Base-by-base conservation (phyloP, 2,329 filamentous ascomycete species). In the Fusarium zealandicum region DNA sequence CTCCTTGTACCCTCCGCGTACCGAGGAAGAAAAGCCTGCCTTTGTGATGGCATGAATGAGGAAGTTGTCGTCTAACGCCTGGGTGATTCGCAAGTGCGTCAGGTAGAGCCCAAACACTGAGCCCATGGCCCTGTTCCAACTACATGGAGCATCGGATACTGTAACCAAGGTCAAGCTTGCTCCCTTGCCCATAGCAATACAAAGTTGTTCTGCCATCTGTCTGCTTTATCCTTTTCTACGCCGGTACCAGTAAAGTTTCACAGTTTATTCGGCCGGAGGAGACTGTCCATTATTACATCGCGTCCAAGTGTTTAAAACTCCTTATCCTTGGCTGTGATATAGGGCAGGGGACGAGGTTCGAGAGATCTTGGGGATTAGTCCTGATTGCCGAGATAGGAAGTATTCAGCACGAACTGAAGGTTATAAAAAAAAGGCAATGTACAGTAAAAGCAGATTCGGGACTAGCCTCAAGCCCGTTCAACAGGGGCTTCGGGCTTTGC, bases 401-500 rank as follows among this genome's bases (percentile, higher is more conserved):
- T 18, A 46, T 14, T 18, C 30, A 30, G 22, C 32, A 27, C 39
- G 33, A 35, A 17, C 37, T 36, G 18, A 43, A 49, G 37, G 36
- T 36, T n/a, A n/a, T n/a, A n/a, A n/a, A 9, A 20, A 22, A 46
- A 47, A 46, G 43, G 36, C 27, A 39, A 35, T 49, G 43, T 39
- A 37, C 22, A 43, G 40, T 33, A 45, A 42, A 46, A 49, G 45
- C 43, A 44, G 35, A 44, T 56, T 43, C 50, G 37, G 46, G 43
- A 36, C 55, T 60, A 63, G 28, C 41, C 30, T 46, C 44, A 35
- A 62, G 41, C 50, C 51, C 12, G 36, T 47, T 27, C 25, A 27
- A 35, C 59, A 63, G 45, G 59, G 45, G 54, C 45, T 28, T 61
- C 59, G 54, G 54, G 41, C 61, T 51, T 51, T 31, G 37, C 28